Base-by-base conservation (phyloP, 441 rosid species). In the Euphorbia schlechtendalii region DNA sequence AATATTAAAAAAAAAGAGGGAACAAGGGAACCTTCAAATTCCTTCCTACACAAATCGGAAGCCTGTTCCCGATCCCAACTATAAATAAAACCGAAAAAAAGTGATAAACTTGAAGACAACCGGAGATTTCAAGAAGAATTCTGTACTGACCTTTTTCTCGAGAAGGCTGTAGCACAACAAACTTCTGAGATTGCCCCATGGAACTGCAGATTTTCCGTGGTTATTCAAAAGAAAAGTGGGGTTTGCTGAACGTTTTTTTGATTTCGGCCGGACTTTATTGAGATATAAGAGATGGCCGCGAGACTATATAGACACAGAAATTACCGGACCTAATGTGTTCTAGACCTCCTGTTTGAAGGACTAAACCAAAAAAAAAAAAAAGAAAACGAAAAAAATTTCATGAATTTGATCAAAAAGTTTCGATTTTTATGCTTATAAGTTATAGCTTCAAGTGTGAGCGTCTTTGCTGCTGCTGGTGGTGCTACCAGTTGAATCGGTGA, bases 261-360 rank as follows among this genome's bases (percentile, higher is more conserved):
- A 53, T 38, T 49, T 53, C 64, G 78, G 77, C 82, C 76, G 66
- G 69, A 71, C 69, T 73, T 84, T 86, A 83, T 86, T 84, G 67
- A 72, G 76, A 68, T 61, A 63, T 67, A 77, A 75, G 58, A 56
- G 71, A 72, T 67, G 80, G 83, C 80, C 80, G 30, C 30, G 30
- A 27, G 30, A 27, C 30, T 27, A 27, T 27, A 27, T 27, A 27
- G 4, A 27, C 30, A 27, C 59, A 69, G 49, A 45, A 41, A 73
- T 72, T 79, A 82, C 66, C 65, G 55, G 74, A 79, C 67, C 74
- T 69, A 78, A 68, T 58, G 70, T 53, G 70, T 77, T 74, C 82
- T 73, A 69, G 82, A 77, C 77, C 79, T 79, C 72, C 86, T 64
- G 61, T 69, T 71, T 73, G 76, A 66, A 22, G 67, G 76, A 66